Percentiles rank a stretch among this genome's conserved stretches.
These are phyloP conservation scores for Cochlearia excelsa DNA, from an alignment of 345 rosid species.

Conservation along the genomic window DNA sequence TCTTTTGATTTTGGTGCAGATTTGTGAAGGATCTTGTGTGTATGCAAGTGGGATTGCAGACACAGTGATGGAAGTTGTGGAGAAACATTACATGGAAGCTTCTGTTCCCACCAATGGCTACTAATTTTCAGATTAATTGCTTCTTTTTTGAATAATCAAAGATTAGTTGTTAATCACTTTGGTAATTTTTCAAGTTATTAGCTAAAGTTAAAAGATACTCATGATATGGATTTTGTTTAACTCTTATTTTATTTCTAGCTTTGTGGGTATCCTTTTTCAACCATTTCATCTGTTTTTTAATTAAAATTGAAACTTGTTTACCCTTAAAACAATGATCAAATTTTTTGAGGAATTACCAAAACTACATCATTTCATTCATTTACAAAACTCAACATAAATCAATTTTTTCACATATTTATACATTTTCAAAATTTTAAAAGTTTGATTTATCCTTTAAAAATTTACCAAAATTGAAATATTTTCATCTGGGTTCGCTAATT, in stretches of 20 bases:
- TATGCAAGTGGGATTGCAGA: conserved; percentile 76
- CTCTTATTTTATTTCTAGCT: conserved; percentile 9
- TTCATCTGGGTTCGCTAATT: too few species aligned
- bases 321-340: too few species aligned
- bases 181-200: conserved; percentile 18
- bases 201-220: conserved; percentile 17
- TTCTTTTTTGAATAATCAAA: conserved; percentile 24
- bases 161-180: conserved; percentile 19
- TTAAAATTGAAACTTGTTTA: too few species aligned
- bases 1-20: conserved; percentile 24
- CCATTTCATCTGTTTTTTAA: not conserved
- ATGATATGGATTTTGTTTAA: conserved; percentile 24
- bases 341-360: too few species aligned
- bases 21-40: conserved; percentile 37
- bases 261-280: conserved; percentile 10
- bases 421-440: too few species aligned
- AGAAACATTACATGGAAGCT: conserved; percentile 51
- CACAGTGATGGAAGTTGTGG: conserved; percentile 69
- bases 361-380: too few species aligned
- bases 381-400: too few species aligned
- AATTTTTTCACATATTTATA: too few species aligned
- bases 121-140: conserved; percentile 7
- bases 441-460: too few species aligned
- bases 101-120: conserved; percentile 36
- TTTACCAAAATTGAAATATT: too few species aligned